Base-by-base conservation (phyloP, 192 early-diverging fungal species). In the Umbelopsis sp. region DNA sequence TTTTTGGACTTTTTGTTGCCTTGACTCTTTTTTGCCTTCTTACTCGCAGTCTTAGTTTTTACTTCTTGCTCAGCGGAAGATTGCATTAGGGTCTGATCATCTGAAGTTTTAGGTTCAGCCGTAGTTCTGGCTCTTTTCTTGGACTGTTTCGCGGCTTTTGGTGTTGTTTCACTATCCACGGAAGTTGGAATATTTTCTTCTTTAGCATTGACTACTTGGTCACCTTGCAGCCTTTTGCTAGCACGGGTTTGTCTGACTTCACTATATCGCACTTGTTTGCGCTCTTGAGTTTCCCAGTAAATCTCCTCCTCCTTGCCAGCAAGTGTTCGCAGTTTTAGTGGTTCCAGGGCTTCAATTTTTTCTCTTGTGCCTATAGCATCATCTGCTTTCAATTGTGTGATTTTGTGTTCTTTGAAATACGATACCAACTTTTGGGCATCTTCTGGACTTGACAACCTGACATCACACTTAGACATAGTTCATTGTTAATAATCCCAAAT, bases 261-360 rank as follows among this genome's bases (percentile, higher is more conserved):
- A 35, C 27, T 61, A 25, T 27, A 61, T 13, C 55, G 9, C 4
- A 35, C 55, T n/a, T 35, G 21, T 25, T 61, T 61, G 12, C 18
- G 16, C 55, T 61, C 55, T 35, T 61, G 55, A n/a, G 25, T 27
- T 61, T 61, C 8, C 55, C 55, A 61, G 27, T 61, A 61, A 12
- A 61, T 61, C 16, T 61, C 55, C 30, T 61, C 55, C 13, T 61
- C 55, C 55, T 61, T 61, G 55, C 55, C 55, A 61, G 55, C 55
- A 61, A 61, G 55, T 16, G 35, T 61, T 30, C 55, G 55, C 30
- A 35, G 3, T 25, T 61, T 61, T 35, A 61, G 16, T 13, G 55
- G 55, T 61, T 25, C 30, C 33, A 61, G 4, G 4, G 30, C 55
- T 35, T 23, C 21, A 22, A 52, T 23, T 2, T 11, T 20, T 11